These are phyloP conservation scores for Medicago ruthenica DNA, from an alignment of 306 rosid species.

Conservation along the genomic window DNA sequence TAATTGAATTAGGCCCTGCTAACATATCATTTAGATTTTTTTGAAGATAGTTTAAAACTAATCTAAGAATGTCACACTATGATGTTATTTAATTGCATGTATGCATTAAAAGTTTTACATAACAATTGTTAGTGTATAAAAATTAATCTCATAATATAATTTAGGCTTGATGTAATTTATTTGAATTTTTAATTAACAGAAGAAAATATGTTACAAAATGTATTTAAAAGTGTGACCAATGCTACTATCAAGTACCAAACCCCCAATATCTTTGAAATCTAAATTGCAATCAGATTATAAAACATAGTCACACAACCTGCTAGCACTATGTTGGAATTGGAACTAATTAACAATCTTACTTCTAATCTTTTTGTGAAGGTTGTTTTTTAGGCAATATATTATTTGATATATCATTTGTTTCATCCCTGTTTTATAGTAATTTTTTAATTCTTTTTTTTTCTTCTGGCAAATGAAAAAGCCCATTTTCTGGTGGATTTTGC, in stretches of 20 bases:
- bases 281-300: neutral
- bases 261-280: neutral
- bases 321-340: neutral
- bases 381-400: neutral
- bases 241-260: neutral
- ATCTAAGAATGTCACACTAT: too few relatives aligned
- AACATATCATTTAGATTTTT: too few relatives aligned
- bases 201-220: neutral
- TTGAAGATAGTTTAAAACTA: too few relatives aligned
- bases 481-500: constrained; percentile 24
- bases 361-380: neutral
- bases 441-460: neutral
- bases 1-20: too few relatives aligned
- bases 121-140: too few relatives aligned
- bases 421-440: neutral
- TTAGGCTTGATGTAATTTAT: too few relatives aligned
- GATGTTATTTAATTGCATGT: too few relatives aligned
- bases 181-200: too few relatives aligned
- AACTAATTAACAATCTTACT: too few relatives aligned
- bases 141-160: too few relatives aligned
- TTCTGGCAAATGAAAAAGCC: neutral
- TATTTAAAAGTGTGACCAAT: neutral
- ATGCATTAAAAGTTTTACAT: too few relatives aligned
- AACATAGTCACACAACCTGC: neutral
- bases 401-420: neutral